Conservation (phyloP, 129 eudicot genomes). For the Flaveria ramosissima region DNA sequence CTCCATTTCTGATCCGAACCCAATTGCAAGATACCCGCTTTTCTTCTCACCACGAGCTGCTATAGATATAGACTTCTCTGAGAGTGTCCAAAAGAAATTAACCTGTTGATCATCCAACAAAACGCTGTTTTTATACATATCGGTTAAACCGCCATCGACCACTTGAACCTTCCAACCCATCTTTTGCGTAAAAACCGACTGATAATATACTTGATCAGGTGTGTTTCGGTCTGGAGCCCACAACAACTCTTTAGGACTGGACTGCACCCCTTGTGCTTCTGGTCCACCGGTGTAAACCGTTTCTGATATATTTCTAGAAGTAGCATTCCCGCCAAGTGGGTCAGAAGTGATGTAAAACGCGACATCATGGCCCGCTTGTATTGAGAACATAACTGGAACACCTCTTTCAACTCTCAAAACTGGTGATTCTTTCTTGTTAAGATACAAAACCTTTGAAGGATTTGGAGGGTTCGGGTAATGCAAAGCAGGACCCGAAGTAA, state of each 20-base stretch:
- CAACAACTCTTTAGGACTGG: slow-evolving; percentile 65
- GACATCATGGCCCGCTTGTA: slow-evolving; percentile 97
- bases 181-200: slow-evolving; percentile 70
- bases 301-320: slow-evolving; percentile 71
- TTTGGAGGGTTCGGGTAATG: slow-evolving; percentile 95
- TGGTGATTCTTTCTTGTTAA: slow-evolving; percentile 94
- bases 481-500: slow-evolving; percentile 71
- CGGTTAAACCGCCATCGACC: slow-evolving; percentile 92
- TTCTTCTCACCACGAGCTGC: slow-evolving; percentile 94
- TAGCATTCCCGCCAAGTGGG: slow-evolving; percentile 94
- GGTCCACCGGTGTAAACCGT: slow-evolving; percentile 84
- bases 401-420: slow-evolving; percentile 90
- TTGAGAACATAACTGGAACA: slow-evolving; percentile 76
- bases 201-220: slow-evolving; percentile 89
- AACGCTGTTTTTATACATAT: slow-evolving; percentile 94
- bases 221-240: slow-evolving; percentile 97
- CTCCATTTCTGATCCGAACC: slow-evolving; percentile 91
- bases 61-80: slow-evolving; percentile 71
- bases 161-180: slow-evolving; percentile 99
- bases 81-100: slow-evolving; percentile 82
- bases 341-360: slow-evolving; percentile 91
- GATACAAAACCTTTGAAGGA: slow-evolving; percentile 82
- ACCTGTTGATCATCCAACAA: slow-evolving; percentile 93
- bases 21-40: slow-evolving; percentile 94
- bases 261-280: slow-evolving; percentile 83